phyloP scores from a whole-genome alignment of 2,329 filamentous ascomycete genomes.

The Chaetomiaceae sp. region DNA sequence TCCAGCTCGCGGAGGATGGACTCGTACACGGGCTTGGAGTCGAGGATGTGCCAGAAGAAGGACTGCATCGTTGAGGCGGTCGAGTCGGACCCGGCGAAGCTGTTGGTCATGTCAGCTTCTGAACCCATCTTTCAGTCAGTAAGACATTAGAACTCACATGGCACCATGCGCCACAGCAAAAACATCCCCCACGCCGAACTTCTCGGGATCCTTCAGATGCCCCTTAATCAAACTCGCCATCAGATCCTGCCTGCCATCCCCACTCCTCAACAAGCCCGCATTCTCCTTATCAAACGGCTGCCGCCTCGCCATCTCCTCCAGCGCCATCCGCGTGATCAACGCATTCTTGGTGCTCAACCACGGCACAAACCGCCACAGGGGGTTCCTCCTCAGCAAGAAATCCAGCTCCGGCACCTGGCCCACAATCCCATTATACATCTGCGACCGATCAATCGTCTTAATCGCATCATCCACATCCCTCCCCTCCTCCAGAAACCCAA shows the following conservation, averaged over 20 bases:
- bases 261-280: constrained; percentile 36
- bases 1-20: constrained; percentile 41
- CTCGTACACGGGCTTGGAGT: constrained; percentile 38
- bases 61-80: constrained; percentile 56
- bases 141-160: constrained; percentile 48
- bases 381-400: constrained; percentile 44
- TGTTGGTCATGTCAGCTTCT: too few relatives aligned
- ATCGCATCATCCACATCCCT: constrained; percentile 48
- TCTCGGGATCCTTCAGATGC: constrained; percentile 45
- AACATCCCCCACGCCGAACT: constrained; percentile 48
- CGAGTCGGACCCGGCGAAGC: constrained; percentile 57
- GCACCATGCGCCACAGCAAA: constrained; percentile 54
- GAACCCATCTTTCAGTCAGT: too few relatives aligned
- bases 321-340: constrained; percentile 48
- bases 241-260: constrained; percentile 46
- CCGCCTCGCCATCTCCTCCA: constrained; percentile 44
- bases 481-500: constrained; percentile 48
- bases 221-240: constrained; percentile 48
- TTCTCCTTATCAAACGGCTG: constrained; percentile 43
- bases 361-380: constrained; percentile 42
- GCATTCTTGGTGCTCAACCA: constrained; percentile 42
- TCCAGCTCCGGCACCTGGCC: constrained; percentile 49
- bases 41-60: constrained; percentile 48
- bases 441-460: constrained; percentile 47
- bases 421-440: constrained; percentile 49